Base-by-base conservation (phyloP, 2,329 filamentous ascomycete species). In the Sclerotinia minor region DNA sequence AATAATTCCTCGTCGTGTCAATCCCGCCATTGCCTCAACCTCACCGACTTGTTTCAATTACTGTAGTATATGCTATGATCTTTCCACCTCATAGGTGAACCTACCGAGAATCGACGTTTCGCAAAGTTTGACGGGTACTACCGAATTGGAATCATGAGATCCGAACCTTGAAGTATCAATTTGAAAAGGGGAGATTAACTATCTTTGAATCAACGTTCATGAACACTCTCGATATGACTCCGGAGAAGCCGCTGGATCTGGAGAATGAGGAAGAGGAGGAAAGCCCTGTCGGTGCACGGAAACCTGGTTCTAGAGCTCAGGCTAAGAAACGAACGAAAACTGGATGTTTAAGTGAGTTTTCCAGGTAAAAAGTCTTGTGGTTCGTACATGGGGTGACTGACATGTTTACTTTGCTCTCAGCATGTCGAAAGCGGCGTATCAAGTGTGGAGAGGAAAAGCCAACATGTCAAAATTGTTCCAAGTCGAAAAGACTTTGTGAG, bases 391-490 rank as follows among this genome's bases (percentile, higher is more conserved):
- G 45, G 35, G 21, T 26, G 41, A 45, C 49, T 55, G 35, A 58
- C 35, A 24, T 24, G 64, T 15, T 57, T 21, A 49, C 15, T 49
- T 21, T 35, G 19, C 52, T 38, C 50, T 38, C 65, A 94, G 91
- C 95, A 68, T 99, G 95, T 80, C 90, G 95, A 71, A 94, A 92
- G 80, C 89, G 95, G 65, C 91, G 95, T 71, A 98, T 99, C 79
- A 99, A 98, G 80, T 99, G 95, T 79, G 95, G 95, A 70, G 95
- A 98, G 78, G 92, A 92, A 75, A 86, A 90, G 61, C 92, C 92
- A 35, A 90, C 66, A 38, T 95, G 92, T 79, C 88, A 85, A 75
- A 96, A 96, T 76, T 96, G 92, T 79, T 87, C 91, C 80, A 95
- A 94, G 76, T 94, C 91, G 24, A 94, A 94, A 79, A 85, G 92